Conservation (phyloP, 2,329 filamentous ascomycete species). For the Hypoxylon sp. region DNA sequence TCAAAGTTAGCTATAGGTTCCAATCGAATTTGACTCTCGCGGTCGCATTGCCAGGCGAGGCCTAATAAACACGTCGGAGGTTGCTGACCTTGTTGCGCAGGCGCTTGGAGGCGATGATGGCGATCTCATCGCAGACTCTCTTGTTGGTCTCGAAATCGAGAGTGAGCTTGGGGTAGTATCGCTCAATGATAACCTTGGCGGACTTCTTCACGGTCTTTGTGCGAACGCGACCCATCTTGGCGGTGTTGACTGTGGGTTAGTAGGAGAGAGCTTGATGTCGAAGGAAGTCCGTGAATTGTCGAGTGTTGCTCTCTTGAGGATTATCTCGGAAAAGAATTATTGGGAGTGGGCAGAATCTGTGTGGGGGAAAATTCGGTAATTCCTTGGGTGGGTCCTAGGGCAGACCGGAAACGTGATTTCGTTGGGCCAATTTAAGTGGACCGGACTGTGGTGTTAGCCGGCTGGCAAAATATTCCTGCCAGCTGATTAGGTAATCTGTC, state of each 20-base stretch:
- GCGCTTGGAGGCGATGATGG: constrained; percentile 98
- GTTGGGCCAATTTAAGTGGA: constrained; percentile 14
- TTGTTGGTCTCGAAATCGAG: constrained; percentile 99
- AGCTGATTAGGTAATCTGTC: not conserved
- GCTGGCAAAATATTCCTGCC: not conserved
- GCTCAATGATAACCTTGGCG: constrained; percentile 99
- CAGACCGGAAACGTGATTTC: constrained; percentile 24
- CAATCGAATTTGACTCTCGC: constrained; percentile 13
- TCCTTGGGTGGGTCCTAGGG: constrained; percentile 50
- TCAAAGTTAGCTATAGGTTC: constrained; percentile 26
- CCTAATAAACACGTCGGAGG: not conserved
- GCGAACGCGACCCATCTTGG: constrained; percentile 78
- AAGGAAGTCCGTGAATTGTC: constrained; percentile 46
- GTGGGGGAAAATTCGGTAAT: constrained; percentile 52
- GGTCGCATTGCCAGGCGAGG: not conserved
- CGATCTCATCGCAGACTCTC: constrained; percentile 99
- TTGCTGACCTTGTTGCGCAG: constrained; percentile 94
- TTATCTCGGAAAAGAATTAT: constrained; percentile 42
- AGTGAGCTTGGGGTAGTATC: constrained; percentile 96
- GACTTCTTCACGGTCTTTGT: constrained; percentile 80
- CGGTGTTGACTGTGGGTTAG: constrained; percentile 61
- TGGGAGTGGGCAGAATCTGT: constrained; percentile 47
- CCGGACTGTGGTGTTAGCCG: not conserved
- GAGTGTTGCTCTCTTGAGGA: constrained; percentile 45
- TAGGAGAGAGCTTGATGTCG: constrained; percentile 54